Base-by-base conservation (phyloP, 2,329 filamentous ascomycete genomes). In the Colletotrichum sp. region DNA sequence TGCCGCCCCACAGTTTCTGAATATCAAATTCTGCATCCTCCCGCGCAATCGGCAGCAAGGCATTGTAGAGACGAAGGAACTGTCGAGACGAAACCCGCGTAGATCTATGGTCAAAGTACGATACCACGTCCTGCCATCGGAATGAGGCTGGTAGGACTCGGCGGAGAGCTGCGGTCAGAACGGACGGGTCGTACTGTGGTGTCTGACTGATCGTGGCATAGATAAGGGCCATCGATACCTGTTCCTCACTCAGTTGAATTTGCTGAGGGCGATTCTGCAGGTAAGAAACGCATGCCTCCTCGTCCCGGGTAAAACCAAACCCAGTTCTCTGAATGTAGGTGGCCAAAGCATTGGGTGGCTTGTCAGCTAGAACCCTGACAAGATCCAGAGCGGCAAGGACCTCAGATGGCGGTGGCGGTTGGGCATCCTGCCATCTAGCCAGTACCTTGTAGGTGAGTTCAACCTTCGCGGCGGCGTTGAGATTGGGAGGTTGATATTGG, bases 1-100 rank as follows among this genome's bases (percentile, higher is more conserved):
- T 88, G 80, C 96, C 96, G 74, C 96, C 96, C 96, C 97, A 98
- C 27, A 99, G 88, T 52, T 90, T 90, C 83, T 98, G 96, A 60
- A 99, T 94, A 82, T 98, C 95, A 79, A 98, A 92, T 30, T 87
- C 87, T 19, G 90, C 86, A 12, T 87, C 85, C n/a, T 90, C 88
- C 69, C 87, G 86, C 4, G 96, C 94, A 71, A 97, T 88, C 1
- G 93, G 93, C 19, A 96, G 86, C 32, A 99, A 87, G 6, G 95
- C 94, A 71, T 94, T 91, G 86, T 97, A 98, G 5, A 99, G 87
- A 15, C 91, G 90, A 55, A 97, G 86, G 79, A 99, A 98, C 79
- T 98, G 96, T 57, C 91, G 86, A 27, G 94, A 92, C 3, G 95
- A 93, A 71, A 98, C 90, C 67, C 94, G 91, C 11, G 98, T 87